Conservation (phyloP, 805 yeast genomes). For the Wickerhamomyces strasburgensis region DNA sequence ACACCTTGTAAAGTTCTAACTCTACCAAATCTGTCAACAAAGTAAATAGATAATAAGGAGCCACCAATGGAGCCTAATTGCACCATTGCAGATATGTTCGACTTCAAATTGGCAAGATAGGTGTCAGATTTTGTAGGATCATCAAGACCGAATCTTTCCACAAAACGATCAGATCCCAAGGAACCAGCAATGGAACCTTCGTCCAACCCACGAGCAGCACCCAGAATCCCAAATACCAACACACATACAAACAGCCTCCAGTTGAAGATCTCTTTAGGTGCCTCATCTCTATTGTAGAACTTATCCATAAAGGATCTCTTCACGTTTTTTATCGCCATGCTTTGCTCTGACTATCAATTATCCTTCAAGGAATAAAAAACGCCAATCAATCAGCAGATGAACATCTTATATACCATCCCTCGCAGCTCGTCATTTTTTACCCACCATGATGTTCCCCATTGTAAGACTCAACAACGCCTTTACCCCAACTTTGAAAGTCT, state of each 20-base stretch:
- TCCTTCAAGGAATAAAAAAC: too few species aligned
- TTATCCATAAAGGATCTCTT: too few species aligned
- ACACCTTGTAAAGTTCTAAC: conserved; percentile 40
- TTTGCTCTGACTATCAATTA: too few species aligned
- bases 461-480: too few species aligned
- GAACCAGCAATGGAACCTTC: conserved; percentile 48
- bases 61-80: conserved; percentile 53
- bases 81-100: conserved; percentile 54
- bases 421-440: too few species aligned
- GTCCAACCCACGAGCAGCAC: conserved; percentile 54
- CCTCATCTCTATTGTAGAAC: conserved; percentile 12
- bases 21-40: conserved; percentile 48
- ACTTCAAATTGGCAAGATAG: conserved; percentile 38
- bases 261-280: conserved; percentile 43
- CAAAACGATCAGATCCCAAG: conserved; percentile 39
- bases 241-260: conserved; percentile 38
- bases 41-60: conserved; percentile 39
- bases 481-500: too few species aligned
- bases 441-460: too few species aligned
- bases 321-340: too few species aligned
- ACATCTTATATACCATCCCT: too few species aligned
- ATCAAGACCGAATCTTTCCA: conserved; percentile 36
- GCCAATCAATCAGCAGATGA: too few species aligned
- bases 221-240: conserved; percentile 47
- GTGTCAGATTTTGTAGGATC: conserved; percentile 32